Percentiles rank a stretch among this genome's conserved stretches.
Conservation (phyloP, 192 early-diverging fungal species). For the Phlyctochytrium planicorne region DNA sequence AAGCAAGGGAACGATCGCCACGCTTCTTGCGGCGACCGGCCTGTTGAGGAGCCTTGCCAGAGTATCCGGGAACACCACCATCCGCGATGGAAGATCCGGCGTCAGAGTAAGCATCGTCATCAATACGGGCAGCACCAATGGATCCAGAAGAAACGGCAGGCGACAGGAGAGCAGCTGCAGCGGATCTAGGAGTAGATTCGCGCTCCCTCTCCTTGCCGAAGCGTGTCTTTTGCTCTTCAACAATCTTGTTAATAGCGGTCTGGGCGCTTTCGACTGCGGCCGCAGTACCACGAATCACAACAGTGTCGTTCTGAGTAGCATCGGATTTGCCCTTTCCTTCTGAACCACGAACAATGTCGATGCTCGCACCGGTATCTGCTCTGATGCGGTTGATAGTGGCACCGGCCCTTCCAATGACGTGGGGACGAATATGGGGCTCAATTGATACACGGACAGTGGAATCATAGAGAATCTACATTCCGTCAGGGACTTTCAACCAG, state of each 20-base stretch:
- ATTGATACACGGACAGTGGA: slow-evolving; percentile 35
- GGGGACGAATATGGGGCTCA: slow-evolving; percentile 41
- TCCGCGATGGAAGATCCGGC: not conserved
- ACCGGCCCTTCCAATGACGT: slow-evolving; percentile 77
- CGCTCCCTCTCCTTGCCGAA: slow-evolving; percentile 24
- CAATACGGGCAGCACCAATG: slow-evolving; percentile 25
- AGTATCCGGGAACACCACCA: slow-evolving; percentile 1
- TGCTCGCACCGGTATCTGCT: slow-evolving; percentile 56
- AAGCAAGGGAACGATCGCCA: slow-evolving; percentile 12
- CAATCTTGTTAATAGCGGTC: slow-evolving; percentile 27
- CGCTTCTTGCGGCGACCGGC: slow-evolving; percentile 15
- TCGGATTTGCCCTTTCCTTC: not conserved
- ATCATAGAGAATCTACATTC: slow-evolving; percentile 54
- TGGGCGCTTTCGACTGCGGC: slow-evolving; percentile 29
- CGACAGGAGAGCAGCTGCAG: not conserved
- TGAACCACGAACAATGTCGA: slow-evolving; percentile 48
- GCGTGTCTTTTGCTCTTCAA: slow-evolving; percentile 30
- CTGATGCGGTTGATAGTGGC: slow-evolving; percentile 71
- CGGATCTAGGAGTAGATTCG: not conserved
- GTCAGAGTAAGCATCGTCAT: slow-evolving; percentile 23
- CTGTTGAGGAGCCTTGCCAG: slow-evolving; percentile 21
- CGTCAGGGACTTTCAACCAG: not conserved
- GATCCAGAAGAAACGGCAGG: slow-evolving; percentile 10
- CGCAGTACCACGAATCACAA: slow-evolving; percentile 34
- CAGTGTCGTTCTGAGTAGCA: slow-evolving; percentile 16